Percentiles rank a stretch among this genome's conserved stretches.
Conservation (phyloP, 2,329 filamentous ascomycete genomes). For the Metarhizium robertsii region DNA sequence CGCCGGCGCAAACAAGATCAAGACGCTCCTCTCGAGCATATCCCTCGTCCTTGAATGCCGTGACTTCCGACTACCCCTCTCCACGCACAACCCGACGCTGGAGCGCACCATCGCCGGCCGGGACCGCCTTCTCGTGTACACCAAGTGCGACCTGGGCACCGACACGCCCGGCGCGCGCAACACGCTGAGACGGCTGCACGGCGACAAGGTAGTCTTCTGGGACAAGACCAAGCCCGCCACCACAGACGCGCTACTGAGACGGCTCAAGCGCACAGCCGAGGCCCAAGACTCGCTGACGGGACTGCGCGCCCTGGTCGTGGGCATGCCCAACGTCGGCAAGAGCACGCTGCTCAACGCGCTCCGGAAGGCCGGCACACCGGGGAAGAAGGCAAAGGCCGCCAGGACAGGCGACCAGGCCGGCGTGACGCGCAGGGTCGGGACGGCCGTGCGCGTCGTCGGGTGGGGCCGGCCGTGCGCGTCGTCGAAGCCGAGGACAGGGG, state of each 20-base stretch:
- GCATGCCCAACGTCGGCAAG: slow-evolving; percentile 98
- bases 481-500: slow-evolving; percentile 31
- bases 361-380: slow-evolving; percentile 51
- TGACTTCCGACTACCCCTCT: slow-evolving; percentile 83
- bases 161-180: slow-evolving; percentile 20
- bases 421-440: slow-evolving; percentile 76
- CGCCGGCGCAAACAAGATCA: slow-evolving; percentile 73
- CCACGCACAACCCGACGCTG: slow-evolving; percentile 82
- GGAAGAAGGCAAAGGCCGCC: slow-evolving; percentile 54
- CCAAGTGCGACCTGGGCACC: slow-evolving; percentile 68
- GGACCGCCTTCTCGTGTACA: slow-evolving; percentile 78
- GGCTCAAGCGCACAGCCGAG: slow-evolving; percentile 22
- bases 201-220: slow-evolving; percentile 34
- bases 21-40: slow-evolving; percentile 66
- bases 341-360: slow-evolving; percentile 87
- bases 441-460: slow-evolving; percentile 69
- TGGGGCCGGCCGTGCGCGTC: slow-evolving; percentile 78
- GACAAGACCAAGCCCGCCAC: slow-evolving; percentile 23
- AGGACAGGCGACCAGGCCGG: slow-evolving; percentile 81
- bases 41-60: slow-evolving; percentile 90
- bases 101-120: slow-evolving; percentile 66
- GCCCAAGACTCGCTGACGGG: slow-evolving; percentile 57
- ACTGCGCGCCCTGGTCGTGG: slow-evolving; percentile 78
- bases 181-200: slow-evolving; percentile 24
- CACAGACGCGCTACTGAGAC: slow-evolving; percentile 29